Evolutionary conservation across 371 early-diverging fungal species (phyloP).

Genomic region (Catenaria anguillulae): DNA sequence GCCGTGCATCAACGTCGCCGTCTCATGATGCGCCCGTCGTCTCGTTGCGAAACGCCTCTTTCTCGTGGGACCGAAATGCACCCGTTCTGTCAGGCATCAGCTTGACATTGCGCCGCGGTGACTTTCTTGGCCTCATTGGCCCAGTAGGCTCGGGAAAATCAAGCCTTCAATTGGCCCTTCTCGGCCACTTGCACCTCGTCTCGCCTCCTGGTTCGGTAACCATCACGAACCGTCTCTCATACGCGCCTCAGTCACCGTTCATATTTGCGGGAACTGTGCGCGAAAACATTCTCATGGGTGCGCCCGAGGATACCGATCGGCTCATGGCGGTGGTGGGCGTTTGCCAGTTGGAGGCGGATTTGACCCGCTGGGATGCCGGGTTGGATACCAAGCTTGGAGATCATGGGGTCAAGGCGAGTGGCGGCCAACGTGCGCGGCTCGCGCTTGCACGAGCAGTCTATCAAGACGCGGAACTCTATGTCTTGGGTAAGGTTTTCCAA

Average conservation of each 20-base stretch:
- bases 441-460: slow-evolving; percentile 70
- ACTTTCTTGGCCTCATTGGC: neutral
- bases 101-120: neutral
- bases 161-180: neutral
- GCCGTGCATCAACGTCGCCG: too few relatives aligned
- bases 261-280: neutral
- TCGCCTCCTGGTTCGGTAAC: neutral
- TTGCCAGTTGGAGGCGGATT: neutral
- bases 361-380: neutral
- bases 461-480: slow-evolving; percentile 59
- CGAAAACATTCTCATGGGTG: neutral
- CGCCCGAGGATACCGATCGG: slow-evolving; percentile 11
- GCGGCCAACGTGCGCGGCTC: slow-evolving; percentile 72
- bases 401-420: slow-evolving; percentile 54
- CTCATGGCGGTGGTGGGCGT: neutral
- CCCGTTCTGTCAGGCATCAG: neutral
- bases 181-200: neutral
- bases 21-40: too few relatives aligned
- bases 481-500: slow-evolving; percentile 59
- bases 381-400: neutral
- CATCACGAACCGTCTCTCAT: neutral
- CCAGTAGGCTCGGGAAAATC: neutral
- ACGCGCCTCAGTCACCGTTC: neutral
- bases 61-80: too few relatives aligned
- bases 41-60: too few relatives aligned